Conservation (phyloP, 176 grass and related monocot genomes). For the Alloteropsis semialata region DNA sequence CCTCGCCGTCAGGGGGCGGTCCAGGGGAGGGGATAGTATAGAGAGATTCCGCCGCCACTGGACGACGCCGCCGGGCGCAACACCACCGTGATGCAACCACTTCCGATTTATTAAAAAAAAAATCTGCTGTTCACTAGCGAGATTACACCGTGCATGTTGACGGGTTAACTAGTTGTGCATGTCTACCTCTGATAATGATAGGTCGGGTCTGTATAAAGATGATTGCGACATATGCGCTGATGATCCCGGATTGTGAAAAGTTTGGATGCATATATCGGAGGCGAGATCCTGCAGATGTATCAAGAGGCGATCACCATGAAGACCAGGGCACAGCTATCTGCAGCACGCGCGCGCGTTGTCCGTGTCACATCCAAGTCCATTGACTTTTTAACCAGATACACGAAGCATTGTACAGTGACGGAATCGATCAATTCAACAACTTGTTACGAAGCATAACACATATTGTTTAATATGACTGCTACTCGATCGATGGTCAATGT, state of each 20-base stretch:
- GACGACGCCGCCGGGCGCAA: no score
- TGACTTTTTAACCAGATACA: background rate
- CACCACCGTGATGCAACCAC: no score
- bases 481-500: background rate
- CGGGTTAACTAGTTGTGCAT: slow-evolving; percentile 14
- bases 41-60: background rate
- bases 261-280: background rate
- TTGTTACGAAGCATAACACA: background rate
- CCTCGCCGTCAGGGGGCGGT: background rate
- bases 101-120: no score
- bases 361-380: background rate
- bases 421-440: slow-evolving; percentile 25
- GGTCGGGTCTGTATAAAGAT: background rate
- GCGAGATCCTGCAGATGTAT: background rate
- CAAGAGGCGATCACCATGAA: slow-evolving; percentile 23
- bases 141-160: background rate
- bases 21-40: no score
- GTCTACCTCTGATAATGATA: slow-evolving; percentile 10
- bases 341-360: background rate
- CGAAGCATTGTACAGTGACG: background rate
- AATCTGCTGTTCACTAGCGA: background rate
- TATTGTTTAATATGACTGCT: background rate
- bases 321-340: background rate
- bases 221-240: background rate
- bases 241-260: background rate